Percentiles rank a stretch among this genome's conserved stretches.
These are phyloP conservation scores for Eutypa lata DNA, from an alignment of 2,329 filamentous ascomycete species.

Conservation along the genomic window DNA sequence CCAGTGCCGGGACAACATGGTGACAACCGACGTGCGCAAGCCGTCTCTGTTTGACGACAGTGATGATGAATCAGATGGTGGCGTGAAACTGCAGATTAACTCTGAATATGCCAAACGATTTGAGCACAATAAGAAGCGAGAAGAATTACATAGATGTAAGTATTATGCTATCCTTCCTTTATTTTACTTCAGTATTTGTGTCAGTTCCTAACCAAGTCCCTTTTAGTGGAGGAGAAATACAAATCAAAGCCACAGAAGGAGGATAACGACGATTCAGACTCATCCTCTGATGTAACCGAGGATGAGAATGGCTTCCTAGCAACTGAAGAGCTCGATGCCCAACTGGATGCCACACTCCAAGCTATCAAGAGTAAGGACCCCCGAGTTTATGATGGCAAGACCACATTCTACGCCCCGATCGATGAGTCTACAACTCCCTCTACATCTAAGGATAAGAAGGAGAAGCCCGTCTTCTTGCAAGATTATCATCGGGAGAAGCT, in stretches of 20 bases:
- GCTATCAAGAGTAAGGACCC: slow-evolving; percentile 92
- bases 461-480: slow-evolving; percentile 80
- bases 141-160: slow-evolving; percentile 72
- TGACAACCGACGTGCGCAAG: slow-evolving; percentile 30
- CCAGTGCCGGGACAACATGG: slow-evolving; percentile 24
- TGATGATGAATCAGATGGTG: slow-evolving; percentile 46
- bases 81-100: slow-evolving; percentile 72
- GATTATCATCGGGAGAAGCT: slow-evolving; percentile 93
- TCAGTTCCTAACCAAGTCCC: slow-evolving; percentile 7
- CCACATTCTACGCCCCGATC: slow-evolving; percentile 71
- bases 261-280: slow-evolving; percentile 59
- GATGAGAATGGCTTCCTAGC: slow-evolving; percentile 87
- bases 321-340: slow-evolving; percentile 78
- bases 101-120: slow-evolving; percentile 84
- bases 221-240: slow-evolving; percentile 86
- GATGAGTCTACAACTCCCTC: slow-evolving; percentile 40
- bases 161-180: slow-evolving; percentile 5
- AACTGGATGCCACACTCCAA: slow-evolving; percentile 82
- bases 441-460: slow-evolving; percentile 53
- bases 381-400: slow-evolving; percentile 76
- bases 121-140: slow-evolving; percentile 96
- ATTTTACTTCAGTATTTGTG: neutral
- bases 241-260: slow-evolving; percentile 43
- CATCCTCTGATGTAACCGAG: slow-evolving; percentile 73
- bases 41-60: slow-evolving; percentile 55